Conservation (phyloP, 495 filamentous ascomycete species). For the Penicillium manginii region DNA sequence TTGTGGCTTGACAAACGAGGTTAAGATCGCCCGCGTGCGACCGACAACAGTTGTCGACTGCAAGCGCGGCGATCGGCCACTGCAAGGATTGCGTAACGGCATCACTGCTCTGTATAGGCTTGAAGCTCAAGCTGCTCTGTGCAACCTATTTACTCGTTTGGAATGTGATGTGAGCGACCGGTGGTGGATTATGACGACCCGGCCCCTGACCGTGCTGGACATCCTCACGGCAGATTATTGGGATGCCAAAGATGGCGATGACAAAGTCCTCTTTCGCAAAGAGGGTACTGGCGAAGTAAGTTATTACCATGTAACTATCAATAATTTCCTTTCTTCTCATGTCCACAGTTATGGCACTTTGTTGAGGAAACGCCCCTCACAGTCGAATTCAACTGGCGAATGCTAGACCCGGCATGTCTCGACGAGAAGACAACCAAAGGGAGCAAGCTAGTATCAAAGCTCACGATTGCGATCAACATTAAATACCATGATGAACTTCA, state of each 20-base stretch:
- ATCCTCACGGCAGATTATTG: conserved; percentile 2
- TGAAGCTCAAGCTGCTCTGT: not conserved
- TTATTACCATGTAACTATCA: not conserved
- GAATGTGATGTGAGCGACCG: not conserved
- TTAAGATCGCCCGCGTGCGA: not conserved
- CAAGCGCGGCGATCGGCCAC: not conserved
- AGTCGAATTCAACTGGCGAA: not conserved
- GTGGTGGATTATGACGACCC: not conserved
- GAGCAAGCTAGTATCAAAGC: not conserved
- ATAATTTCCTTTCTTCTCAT: not conserved
- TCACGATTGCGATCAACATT: not conserved
- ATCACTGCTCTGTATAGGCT: not conserved
- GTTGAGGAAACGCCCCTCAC: not conserved
- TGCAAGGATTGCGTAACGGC: not conserved
- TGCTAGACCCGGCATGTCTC: not conserved
- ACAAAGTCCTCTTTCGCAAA: not conserved
- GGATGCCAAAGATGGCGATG: not conserved
- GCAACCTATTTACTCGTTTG: not conserved
- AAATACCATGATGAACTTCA: not conserved
- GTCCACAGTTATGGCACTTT: not conserved
- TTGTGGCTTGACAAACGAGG: conserved; percentile 3
- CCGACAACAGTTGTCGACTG: not conserved
- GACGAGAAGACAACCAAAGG: not conserved
- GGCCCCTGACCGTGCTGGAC: not conserved
- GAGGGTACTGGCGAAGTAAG: conserved; percentile 1